Conservation (phyloP, 192 early-diverging fungal species). For the Globomyces pollinis-pini region DNA sequence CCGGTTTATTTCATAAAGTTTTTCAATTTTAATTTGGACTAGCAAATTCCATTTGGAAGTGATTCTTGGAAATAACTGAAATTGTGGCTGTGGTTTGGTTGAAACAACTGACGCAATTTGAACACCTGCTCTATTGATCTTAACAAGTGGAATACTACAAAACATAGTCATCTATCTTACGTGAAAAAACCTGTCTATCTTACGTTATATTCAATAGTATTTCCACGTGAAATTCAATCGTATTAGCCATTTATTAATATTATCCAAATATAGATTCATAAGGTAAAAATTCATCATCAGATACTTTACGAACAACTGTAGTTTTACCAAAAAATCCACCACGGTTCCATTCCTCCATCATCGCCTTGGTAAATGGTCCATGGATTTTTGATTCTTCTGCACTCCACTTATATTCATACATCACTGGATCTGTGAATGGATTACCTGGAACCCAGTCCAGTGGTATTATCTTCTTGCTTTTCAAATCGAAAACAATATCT, state of each 20-base stretch:
- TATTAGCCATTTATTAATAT: too few relatives aligned
- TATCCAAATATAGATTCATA: background rate
- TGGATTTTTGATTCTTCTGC: background rate
- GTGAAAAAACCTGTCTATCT: too few relatives aligned
- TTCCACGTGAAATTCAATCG: too few relatives aligned
- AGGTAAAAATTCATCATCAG: background rate
- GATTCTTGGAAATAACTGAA: too few relatives aligned
- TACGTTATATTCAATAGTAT: too few relatives aligned
- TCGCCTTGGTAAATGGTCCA: background rate
- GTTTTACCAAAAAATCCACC: background rate
- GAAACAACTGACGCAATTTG: too few relatives aligned
- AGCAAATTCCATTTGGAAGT: too few relatives aligned
- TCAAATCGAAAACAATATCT: constrained; percentile 1
- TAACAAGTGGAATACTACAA: background rate
- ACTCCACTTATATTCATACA: background rate
- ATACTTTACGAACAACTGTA: background rate
- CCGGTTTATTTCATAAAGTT: too few relatives aligned
- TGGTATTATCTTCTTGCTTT: background rate
- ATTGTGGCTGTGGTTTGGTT: too few relatives aligned
- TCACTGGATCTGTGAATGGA: background rate
- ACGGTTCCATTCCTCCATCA: too few relatives aligned
- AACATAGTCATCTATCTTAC: too few relatives aligned
- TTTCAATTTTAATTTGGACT: too few relatives aligned
- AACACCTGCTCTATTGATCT: background rate
- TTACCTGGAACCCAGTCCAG: background rate